Evolutionary conservation across 2,329 filamentous ascomycete genomes (phyloP).

Genomic region (Meredithiella fracta): DNA sequence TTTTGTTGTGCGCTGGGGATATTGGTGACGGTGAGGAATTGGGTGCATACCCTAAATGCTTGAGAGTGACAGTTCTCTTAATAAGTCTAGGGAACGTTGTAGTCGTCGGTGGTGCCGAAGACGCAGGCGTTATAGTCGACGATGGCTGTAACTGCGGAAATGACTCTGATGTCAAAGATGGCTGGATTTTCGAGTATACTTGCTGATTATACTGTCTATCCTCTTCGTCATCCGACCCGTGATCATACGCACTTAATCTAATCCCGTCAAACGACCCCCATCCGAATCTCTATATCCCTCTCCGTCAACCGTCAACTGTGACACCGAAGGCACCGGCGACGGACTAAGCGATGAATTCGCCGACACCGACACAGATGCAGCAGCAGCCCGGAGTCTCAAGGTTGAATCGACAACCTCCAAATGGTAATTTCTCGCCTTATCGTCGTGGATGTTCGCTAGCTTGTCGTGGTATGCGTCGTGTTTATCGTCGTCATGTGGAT

Average conservation of each 20-base stretch:
- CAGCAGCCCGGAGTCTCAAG: too few relatives aligned
- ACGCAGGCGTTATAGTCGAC: background rate
- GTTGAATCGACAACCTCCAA: too few relatives aligned
- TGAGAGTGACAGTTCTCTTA: slow-evolving; percentile 5
- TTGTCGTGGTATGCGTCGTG: too few relatives aligned
- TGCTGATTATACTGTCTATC: background rate
- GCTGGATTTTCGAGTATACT: background rate
- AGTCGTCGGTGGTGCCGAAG: background rate
- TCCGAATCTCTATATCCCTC: background rate
- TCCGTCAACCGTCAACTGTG: background rate
- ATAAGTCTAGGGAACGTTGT: background rate
- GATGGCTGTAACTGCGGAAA: background rate
- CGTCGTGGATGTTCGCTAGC: too few relatives aligned
- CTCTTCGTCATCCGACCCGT: background rate
- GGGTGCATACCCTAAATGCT: slow-evolving; percentile 3
- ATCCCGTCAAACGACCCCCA: background rate
- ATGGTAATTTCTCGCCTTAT: too few relatives aligned
- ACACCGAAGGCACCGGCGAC: too few relatives aligned
- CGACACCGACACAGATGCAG: too few relatives aligned
- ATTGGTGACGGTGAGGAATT: background rate
- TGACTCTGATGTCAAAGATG: background rate
- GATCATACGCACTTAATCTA: background rate
- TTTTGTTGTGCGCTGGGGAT: background rate
- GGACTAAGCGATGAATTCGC: too few relatives aligned
- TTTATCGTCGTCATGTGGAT: too few relatives aligned